phyloP scores from a whole-genome alignment of 73 alveolate genomes.

The Paramecium caudatum region DNA sequence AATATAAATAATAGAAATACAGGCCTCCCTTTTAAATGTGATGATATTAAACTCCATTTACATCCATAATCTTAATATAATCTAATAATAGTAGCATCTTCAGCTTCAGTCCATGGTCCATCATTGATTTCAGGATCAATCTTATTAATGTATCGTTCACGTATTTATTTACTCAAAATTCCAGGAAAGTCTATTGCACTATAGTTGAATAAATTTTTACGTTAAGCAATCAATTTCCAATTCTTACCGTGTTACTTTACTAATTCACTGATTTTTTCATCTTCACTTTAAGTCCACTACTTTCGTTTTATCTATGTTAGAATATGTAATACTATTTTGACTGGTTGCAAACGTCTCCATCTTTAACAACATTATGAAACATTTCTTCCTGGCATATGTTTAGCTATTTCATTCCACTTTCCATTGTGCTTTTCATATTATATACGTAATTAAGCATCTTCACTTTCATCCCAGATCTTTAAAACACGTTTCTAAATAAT shows the following conservation, averaged over 20 bases:
- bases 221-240: constrained; percentile 74
- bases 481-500: constrained; percentile 21
- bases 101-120: constrained; percentile 94
- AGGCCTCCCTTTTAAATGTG: constrained; percentile 75
- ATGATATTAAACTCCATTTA: constrained; percentile 72
- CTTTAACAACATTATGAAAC: constrained; percentile 74
- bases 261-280: constrained; percentile 67
- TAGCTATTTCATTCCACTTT: constrained; percentile 76
- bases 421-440: constrained; percentile 61
- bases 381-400: constrained; percentile 75
- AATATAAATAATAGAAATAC: background rate
- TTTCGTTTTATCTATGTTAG: constrained; percentile 52
- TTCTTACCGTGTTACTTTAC: constrained; percentile 71
- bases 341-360: constrained; percentile 75
- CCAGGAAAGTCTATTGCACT: constrained; percentile 71
- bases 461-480: constrained; percentile 62
- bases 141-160: constrained; percentile 98
- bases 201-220: constrained; percentile 69
- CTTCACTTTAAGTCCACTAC: constrained; percentile 73
- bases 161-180: constrained; percentile 92
- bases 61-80: constrained; percentile 65
- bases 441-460: constrained; percentile 50
- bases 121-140: constrained; percentile 95
- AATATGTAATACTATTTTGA: constrained; percentile 14
- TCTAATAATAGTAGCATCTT: constrained; percentile 75